A percentile compares a stretch with the other conserved stretches of the same genome.
phyloP scores from a whole-genome alignment of 2,329 filamentous ascomycete species.

The Cordyceps cateniannulata region DNA sequence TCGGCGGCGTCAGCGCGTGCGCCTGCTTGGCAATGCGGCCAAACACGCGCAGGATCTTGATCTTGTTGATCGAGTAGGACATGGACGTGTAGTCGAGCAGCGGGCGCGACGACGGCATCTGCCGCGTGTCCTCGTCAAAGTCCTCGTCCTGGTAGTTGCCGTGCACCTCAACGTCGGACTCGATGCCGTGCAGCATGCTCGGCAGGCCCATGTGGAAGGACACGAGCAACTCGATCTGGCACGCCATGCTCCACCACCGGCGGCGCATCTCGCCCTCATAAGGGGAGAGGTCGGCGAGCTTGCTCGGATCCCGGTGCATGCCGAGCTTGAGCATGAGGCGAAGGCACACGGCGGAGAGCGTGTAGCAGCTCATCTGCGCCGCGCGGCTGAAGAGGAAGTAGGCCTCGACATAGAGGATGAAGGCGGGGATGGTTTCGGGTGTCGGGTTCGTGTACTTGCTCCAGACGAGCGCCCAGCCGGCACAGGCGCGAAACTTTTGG shows the following conservation, averaged over 20 bases:
- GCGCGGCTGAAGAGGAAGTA: slow-evolving; percentile 46
- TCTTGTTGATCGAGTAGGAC: slow-evolving; percentile 49
- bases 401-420: slow-evolving; percentile 46
- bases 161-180: slow-evolving; percentile 56
- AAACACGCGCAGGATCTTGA: slow-evolving; percentile 40
- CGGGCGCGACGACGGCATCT: slow-evolving; percentile 51
- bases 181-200: slow-evolving; percentile 56
- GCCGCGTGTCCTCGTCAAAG: slow-evolving; percentile 48
- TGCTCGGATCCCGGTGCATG: slow-evolving; percentile 48
- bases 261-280: slow-evolving; percentile 50
- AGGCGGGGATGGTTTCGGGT: slow-evolving; percentile 41
- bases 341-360: slow-evolving; percentile 43
- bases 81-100: slow-evolving; percentile 52
- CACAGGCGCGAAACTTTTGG: slow-evolving; percentile 40
- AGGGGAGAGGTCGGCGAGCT: slow-evolving; percentile 42
- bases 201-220: slow-evolving; percentile 64
- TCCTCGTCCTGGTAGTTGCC: slow-evolving; percentile 60
- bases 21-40: slow-evolving; percentile 43
- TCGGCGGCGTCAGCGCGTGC: slow-evolving; percentile 40
- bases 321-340: slow-evolving; percentile 54
- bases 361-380: slow-evolving; percentile 47
- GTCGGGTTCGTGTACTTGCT: slow-evolving; percentile 46
- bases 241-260: slow-evolving; percentile 46
- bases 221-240: slow-evolving; percentile 57
- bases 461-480: slow-evolving; percentile 44